A percentile compares a stretch with the other conserved stretches of the same genome.
These are phyloP conservation scores for Colletotrichum chlorophyti DNA, from an alignment of 2,329 filamentous ascomycete species.

Conservation along the genomic window DNA sequence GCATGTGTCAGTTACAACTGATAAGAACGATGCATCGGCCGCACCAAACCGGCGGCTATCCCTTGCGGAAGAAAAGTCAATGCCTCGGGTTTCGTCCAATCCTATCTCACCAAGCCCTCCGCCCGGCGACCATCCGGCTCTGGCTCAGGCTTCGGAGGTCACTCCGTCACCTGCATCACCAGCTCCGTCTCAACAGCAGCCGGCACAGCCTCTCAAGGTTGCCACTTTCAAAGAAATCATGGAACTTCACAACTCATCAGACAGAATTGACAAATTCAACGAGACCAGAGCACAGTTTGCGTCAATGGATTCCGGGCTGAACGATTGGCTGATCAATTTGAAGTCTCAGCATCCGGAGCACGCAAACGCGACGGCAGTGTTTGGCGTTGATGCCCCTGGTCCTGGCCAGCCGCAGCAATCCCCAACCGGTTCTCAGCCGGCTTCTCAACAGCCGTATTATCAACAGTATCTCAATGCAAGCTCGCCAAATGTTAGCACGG, in stretches of 20 bases:
- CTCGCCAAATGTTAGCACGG: slow-evolving; percentile 39
- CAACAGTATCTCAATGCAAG: slow-evolving; percentile 64
- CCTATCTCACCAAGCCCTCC: slow-evolving; percentile 43
- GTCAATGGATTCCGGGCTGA: slow-evolving; percentile 76
- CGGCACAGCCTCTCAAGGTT: slow-evolving; percentile 42
- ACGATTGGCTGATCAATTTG: slow-evolving; percentile 59
- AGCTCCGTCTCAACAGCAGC: slow-evolving; percentile 28
- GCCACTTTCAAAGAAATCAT: slow-evolving; percentile 80
- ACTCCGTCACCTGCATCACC: slow-evolving; percentile 28
- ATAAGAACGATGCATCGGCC: slow-evolving; percentile 34
- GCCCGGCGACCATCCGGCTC: slow-evolving; percentile 46
- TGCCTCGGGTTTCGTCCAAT: slow-evolving; percentile 42
- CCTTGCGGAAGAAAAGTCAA: slow-evolving; percentile 52
- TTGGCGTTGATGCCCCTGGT: slow-evolving; percentile 31
- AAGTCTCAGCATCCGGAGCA: slow-evolving; percentile 56
- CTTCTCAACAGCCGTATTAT: slow-evolving; percentile 56
- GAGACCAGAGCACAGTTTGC: slow-evolving; percentile 76
- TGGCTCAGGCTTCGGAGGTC: slow-evolving; percentile 21
- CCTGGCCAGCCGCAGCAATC: slow-evolving; percentile 24
- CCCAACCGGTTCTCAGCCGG: slow-evolving; percentile 33
- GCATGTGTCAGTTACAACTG: slow-evolving; percentile 47
- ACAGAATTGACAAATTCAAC: slow-evolving; percentile 78
- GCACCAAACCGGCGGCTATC: slow-evolving; percentile 42
- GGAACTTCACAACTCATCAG: slow-evolving; percentile 66
- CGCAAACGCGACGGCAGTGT: slow-evolving; percentile 43